Conservation (phyloP, 805 yeast species). For the Ogataea trehalophila region DNA sequence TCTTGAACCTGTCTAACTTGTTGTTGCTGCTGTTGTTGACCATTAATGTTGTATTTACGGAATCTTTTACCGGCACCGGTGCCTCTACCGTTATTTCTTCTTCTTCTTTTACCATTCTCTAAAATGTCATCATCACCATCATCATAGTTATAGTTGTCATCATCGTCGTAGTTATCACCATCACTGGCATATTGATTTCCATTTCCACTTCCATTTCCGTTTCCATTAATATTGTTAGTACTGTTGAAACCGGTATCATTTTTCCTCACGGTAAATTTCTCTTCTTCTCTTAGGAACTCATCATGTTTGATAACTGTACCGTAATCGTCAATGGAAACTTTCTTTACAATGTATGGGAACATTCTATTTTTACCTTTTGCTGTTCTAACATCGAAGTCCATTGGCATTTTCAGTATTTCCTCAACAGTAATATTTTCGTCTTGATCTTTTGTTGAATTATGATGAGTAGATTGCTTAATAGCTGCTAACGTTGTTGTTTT, state of each 20-base stretch:
- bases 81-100: constrained; percentile 10
- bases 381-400: constrained; percentile 52
- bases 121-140: constrained; percentile 20
- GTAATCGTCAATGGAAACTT: constrained; percentile 74
- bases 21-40: neutral
- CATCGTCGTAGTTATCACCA: constrained; percentile 20
- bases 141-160: constrained; percentile 21
- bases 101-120: constrained; percentile 20
- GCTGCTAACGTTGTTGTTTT: constrained; percentile 15
- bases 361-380: constrained; percentile 50
- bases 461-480: constrained; percentile 10
- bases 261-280: constrained; percentile 32
- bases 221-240: too few relatives aligned
- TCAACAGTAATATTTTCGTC: constrained; percentile 26
- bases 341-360: constrained; percentile 69
- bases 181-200: constrained; percentile 1
- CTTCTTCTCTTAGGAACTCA: constrained; percentile 55
- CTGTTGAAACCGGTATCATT: neutral
- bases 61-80: constrained; percentile 12
- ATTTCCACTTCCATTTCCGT: too few relatives aligned
- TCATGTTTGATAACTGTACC: constrained; percentile 71
- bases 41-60: neutral
- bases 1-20: neutral
- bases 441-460: constrained; percentile 15
- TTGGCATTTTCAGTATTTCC: constrained; percentile 40